Conservation (phyloP, 1,284 basidiomycete genomes). For the Sanguinoderma infundibulare region DNA sequence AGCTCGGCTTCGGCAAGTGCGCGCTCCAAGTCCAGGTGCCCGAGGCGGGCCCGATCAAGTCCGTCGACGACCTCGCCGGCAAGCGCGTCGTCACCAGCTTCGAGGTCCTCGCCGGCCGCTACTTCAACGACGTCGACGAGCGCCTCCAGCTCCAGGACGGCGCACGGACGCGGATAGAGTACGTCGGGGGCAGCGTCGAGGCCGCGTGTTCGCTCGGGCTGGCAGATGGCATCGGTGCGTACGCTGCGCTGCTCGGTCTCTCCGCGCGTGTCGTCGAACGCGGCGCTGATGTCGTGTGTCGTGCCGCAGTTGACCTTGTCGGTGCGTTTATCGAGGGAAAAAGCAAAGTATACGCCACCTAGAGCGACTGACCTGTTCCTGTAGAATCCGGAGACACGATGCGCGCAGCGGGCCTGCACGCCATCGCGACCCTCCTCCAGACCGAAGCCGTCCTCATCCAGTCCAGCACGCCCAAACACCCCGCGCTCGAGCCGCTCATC, state of each 20-base stretch:
- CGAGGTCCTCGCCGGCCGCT: conserved; percentile 82
- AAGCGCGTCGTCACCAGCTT: conserved; percentile 96
- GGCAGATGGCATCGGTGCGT: conserved; percentile 94
- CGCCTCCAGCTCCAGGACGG: conserved; percentile 53
- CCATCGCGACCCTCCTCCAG: conserved; percentile 87
- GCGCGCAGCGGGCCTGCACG: conserved; percentile 95
- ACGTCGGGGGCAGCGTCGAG: conserved; percentile 97
- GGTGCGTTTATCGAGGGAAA: conserved; percentile 54
- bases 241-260: neutral
- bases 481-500: conserved; percentile 73
- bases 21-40: conserved; percentile 95
- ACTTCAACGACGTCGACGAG: conserved; percentile 80
- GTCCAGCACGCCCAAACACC: conserved; percentile 72
- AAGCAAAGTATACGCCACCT: neutral
- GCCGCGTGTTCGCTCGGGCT: conserved; percentile 96
- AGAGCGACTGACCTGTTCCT: neutral
- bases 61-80: conserved; percentile 83
- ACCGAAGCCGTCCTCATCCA: conserved; percentile 96
- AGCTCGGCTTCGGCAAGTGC: conserved; percentile 95
- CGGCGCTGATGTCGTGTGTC: conserved; percentile 12
- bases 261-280: neutral
- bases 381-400: conserved; percentile 99
- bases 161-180: conserved; percentile 83
- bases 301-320: conserved; percentile 80
- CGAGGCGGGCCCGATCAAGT: conserved; percentile 72